Percentiles rank a stretch among this genome's conserved stretches.
These are phyloP conservation scores for Nevesoporus exiguus DNA, from an alignment of 768 basidiomycete genomes.

Conservation along the genomic window DNA sequence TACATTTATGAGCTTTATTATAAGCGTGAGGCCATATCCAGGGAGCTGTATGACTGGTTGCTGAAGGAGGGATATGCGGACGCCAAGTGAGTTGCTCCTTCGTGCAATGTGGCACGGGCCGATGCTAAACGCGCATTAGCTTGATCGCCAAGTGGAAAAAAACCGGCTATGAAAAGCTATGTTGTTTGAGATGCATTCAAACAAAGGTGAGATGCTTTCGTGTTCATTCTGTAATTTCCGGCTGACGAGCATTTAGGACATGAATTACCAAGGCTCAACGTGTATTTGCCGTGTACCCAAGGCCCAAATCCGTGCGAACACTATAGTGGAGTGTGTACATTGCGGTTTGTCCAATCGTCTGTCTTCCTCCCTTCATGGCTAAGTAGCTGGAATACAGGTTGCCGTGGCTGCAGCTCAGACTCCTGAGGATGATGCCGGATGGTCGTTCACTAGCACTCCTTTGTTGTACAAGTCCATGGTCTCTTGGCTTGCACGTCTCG, in stretches of 20 bases:
- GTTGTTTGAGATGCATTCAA: constrained; percentile 95
- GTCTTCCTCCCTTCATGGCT: constrained; percentile 4
- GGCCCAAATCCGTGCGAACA: constrained; percentile 83
- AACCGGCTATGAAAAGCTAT: constrained; percentile 95
- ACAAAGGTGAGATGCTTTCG: constrained; percentile 55
- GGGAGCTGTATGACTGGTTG: constrained; percentile 95
- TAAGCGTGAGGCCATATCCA: constrained; percentile 93
- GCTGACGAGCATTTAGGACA: constrained; percentile 58
- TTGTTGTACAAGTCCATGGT: background rate
- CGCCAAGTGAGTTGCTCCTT: constrained; percentile 65
- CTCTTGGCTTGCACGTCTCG: background rate
- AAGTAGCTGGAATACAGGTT: constrained; percentile 49
- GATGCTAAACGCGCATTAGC: constrained; percentile 39
- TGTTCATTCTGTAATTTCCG: constrained; percentile 1
- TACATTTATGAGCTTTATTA: constrained; percentile 99
- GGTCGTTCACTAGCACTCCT: background rate
- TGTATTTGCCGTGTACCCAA: constrained; percentile 98
- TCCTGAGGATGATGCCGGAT: constrained; percentile 41
- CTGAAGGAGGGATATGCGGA: constrained; percentile 97
- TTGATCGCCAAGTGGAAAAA: constrained; percentile 99
- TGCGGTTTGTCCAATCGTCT: constrained; percentile 65
- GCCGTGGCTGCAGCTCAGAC: constrained; percentile 89
- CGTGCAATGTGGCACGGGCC: background rate
- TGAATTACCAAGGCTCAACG: constrained; percentile 99
- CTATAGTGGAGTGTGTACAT: constrained; percentile 93